Base-by-base conservation (phyloP, 2,329 filamentous ascomycete species). In the Colletotrichum spinosum region DNA sequence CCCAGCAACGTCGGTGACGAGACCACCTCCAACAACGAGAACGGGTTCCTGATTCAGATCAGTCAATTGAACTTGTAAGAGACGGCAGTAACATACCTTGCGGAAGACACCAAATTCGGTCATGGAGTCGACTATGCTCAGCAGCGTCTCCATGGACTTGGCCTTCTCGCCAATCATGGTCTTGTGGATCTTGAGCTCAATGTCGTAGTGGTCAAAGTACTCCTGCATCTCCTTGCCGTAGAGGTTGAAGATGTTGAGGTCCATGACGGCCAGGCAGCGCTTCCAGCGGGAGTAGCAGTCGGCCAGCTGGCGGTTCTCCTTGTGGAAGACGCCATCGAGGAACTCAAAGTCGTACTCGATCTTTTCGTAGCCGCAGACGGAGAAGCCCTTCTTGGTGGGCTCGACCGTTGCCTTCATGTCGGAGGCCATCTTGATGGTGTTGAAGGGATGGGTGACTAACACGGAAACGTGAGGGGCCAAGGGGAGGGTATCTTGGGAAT, bases 271-370 rank as follows among this genome's bases (percentile, higher is more conserved):
- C 49, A 92, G 78, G 69, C 86, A 88, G 56, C 90, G 84, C 38
- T 85, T 82, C 89, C 89, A 92, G 67, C 80, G 80, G 71, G 84
- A 78, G 77, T 92, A 92, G 75, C 87, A 89, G 35, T 88, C 78
- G 13, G 89, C 88, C 9, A 92, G 82, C 70, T 91, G 84, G 13
- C 79, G 71, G 71, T 91, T 90, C 68, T 81, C 71, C 46, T 81
- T 71, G 72, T 90, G 79, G 76, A 92, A 92, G 61, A 92, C 83
- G 52, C 85, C 87, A 70, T 92, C 90, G 51, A 92, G 83, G 77
- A 92, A 92, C 59, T 88, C 87, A 75, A 92, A 92, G 77, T 91
- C 89, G 74, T 92, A 92, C 72, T 90, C 86, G 73, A 92, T 92
- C 82, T 91, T 92, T 81, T 92, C 90, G 71, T 91, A 91, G 33